Percentiles rank a stretch among this genome's conserved stretches.
These are phyloP conservation scores for Mikania micrantha DNA, from an alignment of 129 eudicot genomes.

Conservation along the genomic window DNA sequence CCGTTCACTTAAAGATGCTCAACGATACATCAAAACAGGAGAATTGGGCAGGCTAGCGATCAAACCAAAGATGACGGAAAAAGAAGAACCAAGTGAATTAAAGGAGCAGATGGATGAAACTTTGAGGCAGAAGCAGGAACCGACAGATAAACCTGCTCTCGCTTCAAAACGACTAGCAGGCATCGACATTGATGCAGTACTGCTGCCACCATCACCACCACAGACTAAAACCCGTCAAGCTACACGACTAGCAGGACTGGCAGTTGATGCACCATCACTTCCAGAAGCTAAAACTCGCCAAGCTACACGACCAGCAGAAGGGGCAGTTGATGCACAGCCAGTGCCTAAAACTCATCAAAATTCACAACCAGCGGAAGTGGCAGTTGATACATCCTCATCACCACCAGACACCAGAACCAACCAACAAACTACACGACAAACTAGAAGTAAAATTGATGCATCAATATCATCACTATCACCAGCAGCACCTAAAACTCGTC, in stretches of 20 bases:
- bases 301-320: slow-evolving; percentile 2
- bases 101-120: slow-evolving; percentile 13
- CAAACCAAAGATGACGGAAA: slow-evolving; percentile 37
- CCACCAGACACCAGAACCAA: no score
- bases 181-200: background rate
- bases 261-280: slow-evolving; percentile 15
- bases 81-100: slow-evolving; percentile 4
- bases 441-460: background rate
- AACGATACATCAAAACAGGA: slow-evolving; percentile 62
- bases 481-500: background rate
- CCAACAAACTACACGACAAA: slow-evolving; percentile 1
- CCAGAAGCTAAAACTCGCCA: background rate
- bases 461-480: background rate
- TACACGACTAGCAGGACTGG: background rate
- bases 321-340: background rate
- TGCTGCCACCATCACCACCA: background rate
- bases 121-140: slow-evolving; percentile 24
- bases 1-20: slow-evolving; percentile 53
- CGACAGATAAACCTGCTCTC: slow-evolving; percentile 27
- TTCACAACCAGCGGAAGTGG: background rate
- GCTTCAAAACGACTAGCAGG: slow-evolving; percentile 52
- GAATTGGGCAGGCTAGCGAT: slow-evolving; percentile 32
- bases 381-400: background rate
- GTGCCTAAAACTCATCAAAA: background rate
- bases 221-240: slow-evolving; percentile 3